Conservation (phyloP, 495 filamentous ascomycete species). For the Thermothielavioides terrestris region DNA sequence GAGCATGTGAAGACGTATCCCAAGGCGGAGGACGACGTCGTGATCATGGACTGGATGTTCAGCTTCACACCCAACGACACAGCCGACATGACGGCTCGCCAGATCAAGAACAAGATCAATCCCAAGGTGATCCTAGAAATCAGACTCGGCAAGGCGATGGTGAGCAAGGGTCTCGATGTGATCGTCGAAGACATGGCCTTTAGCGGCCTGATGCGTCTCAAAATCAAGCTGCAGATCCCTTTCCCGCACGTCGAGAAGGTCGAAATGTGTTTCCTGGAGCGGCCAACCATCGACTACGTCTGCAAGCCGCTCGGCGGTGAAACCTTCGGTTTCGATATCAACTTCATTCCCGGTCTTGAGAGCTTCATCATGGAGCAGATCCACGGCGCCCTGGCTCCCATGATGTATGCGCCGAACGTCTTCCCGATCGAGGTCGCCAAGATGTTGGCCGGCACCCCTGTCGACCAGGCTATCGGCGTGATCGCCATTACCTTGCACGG, state of each 20-base stretch:
- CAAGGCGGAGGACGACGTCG: slow-evolving; percentile 86
- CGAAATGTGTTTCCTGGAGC: slow-evolving; percentile 78
- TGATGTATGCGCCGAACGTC: slow-evolving; percentile 96
- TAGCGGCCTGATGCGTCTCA: slow-evolving; percentile 87
- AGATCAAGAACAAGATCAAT: slow-evolving; percentile 90
- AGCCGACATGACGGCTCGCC: slow-evolving; percentile 79
- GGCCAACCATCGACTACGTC: slow-evolving; percentile 77
- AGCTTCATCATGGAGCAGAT: slow-evolving; percentile 93
- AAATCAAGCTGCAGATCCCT: slow-evolving; percentile 90
- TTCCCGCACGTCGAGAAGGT: slow-evolving; percentile 92
- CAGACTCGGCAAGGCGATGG: slow-evolving; percentile 83
- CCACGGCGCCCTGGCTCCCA: slow-evolving; percentile 81
- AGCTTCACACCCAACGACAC: slow-evolving; percentile 96
- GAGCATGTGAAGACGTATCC: slow-evolving; percentile 98
- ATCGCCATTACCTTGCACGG: slow-evolving; percentile 85
- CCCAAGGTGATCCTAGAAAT: slow-evolving; percentile 94
- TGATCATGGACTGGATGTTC: slow-evolving; percentile 99
- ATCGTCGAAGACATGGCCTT: slow-evolving; percentile 98
- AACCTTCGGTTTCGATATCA: slow-evolving; percentile 93
- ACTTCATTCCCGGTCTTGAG: slow-evolving; percentile 92
- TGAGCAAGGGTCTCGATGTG: slow-evolving; percentile 93
- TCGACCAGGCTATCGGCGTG: slow-evolving; percentile 94
- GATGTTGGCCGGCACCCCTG: slow-evolving; percentile 89
- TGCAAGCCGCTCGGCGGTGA: slow-evolving; percentile 97
- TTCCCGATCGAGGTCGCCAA: slow-evolving; percentile 99